phyloP scores from a whole-genome alignment of 306 rosid genomes.

The Herpetospermum pedunculosum region DNA sequence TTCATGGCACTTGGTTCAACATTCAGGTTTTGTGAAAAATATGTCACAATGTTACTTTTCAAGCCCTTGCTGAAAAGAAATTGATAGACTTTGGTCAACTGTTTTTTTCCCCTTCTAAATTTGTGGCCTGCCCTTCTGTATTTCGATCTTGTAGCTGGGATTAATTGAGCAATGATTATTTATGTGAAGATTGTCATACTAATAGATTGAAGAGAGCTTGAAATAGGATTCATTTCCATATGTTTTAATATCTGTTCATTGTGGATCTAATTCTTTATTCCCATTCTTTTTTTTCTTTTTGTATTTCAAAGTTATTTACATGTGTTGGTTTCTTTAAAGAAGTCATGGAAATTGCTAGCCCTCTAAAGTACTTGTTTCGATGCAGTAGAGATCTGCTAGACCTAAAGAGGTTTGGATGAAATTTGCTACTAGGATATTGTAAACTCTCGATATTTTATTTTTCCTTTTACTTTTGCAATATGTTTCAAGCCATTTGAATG shows the following conservation, averaged over 20 bases:
- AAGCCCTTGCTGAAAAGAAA: conserved; percentile 31
- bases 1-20: conserved; percentile 54
- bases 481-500: not conserved
- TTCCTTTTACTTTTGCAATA: not conserved
- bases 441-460: not conserved
- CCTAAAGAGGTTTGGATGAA: not conserved
- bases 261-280: not conserved
- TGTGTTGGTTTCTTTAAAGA: not conserved
- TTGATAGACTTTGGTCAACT: not conserved
- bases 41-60: conserved; percentile 40
- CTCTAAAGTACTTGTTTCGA: not conserved
- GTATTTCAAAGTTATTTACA: not conserved
- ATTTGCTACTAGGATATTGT: not conserved
- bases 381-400: not conserved
- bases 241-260: not conserved
- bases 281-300: not conserved
- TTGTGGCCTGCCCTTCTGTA: conserved; percentile 1
- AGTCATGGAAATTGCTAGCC: not conserved
- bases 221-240: not conserved
- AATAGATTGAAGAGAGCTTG: conserved; percentile 8
- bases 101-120: not conserved
- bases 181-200: conserved; percentile 3
- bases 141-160: not conserved
- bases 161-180: conserved; percentile 3
- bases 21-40: conserved; percentile 39